Evolutionary conservation across 1,284 basidiomycete species (phyloP).

Genomic region (Irpex lacteus): DNA sequence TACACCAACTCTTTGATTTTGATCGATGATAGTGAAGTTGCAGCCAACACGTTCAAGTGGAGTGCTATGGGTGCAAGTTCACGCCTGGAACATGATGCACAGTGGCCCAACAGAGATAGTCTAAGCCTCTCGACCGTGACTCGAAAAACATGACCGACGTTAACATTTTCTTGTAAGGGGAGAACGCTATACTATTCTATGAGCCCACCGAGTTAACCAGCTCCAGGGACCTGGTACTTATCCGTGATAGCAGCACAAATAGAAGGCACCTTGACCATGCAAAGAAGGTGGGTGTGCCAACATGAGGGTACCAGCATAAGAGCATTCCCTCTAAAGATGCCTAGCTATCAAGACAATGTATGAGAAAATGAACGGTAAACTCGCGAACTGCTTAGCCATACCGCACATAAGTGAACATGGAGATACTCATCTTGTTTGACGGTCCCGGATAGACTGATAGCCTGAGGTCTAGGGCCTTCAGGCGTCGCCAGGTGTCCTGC

Average conservation of each 20-base stretch:
- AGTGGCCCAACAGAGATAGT: too few relatives aligned
- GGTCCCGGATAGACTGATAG: not conserved
- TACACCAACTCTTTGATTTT: not conserved
- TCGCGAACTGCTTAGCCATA: not conserved
- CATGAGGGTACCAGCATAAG: not conserved
- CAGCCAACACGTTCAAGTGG: too few relatives aligned
- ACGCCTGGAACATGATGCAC: too few relatives aligned
- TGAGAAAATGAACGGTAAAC: not conserved
- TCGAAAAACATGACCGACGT: too few relatives aligned
- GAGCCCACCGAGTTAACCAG: not conserved
- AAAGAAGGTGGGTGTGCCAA: not conserved
- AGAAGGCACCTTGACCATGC: not conserved
- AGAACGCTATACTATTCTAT: not conserved
- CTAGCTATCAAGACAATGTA: not conserved
- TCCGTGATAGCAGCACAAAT: not conserved
- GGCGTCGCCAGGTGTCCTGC: not conserved
- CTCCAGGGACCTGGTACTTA: not conserved
- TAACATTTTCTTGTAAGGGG: too few relatives aligned
- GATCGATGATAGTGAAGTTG: not conserved
- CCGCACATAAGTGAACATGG: not conserved
- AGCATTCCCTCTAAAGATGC: not conserved
- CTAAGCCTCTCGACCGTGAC: too few relatives aligned
- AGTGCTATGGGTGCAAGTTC: too few relatives aligned
- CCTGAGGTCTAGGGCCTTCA: not conserved
- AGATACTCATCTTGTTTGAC: not conserved